Evolutionary conservation across 768 basidiomycete species (phyloP), one percentile per base, ranked within the genome.

Genomic region (Gloeophyllum trabeum): DNA sequence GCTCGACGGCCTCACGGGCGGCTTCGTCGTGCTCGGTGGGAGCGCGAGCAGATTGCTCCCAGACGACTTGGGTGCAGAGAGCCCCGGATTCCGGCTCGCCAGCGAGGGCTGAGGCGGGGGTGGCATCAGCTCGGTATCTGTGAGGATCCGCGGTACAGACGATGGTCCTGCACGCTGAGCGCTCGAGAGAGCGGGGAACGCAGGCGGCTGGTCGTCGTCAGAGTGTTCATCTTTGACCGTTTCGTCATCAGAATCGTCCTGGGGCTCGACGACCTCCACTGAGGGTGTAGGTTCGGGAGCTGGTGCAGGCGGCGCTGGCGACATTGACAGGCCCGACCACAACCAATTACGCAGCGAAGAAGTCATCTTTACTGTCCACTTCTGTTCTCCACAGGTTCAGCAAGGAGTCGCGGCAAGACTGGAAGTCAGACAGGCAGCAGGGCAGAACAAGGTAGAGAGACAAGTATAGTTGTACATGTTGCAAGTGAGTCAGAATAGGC

Each of bases 111-210:
- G 54, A 46, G 54, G 73, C 44, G 71, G 70, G 3, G 64, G 71
- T 43, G 63, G 64, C 47, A 66, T 65, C 22, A 70, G 58, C 24
- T 73, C 40, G 66, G 80, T 73, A 76, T 86, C 51, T 63, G 55
- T 47, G 51, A 45, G 69, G 56, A 58, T 79, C 67, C 22, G 63
- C 62, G 51, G 56, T 13, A 75, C 54, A 43, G 70, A 60, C 10
- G 49, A 57, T 7, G 63, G 48, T 25, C 61, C 48, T 19, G 70
- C 63, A 21, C 86, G 75, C 51, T 90, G 87, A 3, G 79, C 81
- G 47, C 86, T 88, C 53, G 69, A 69, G 3, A 76, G 62, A 40
- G 71, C 73, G 20, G 87, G 87, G 55, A 90, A 90, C 1, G 78
- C 74, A 7, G 87, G 86, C 5, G 86, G 79, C 10, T 52, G 51